These are phyloP conservation scores for Metschnikowia arizonensis DNA, from an alignment of 805 yeast species.

Conservation along the genomic window DNA sequence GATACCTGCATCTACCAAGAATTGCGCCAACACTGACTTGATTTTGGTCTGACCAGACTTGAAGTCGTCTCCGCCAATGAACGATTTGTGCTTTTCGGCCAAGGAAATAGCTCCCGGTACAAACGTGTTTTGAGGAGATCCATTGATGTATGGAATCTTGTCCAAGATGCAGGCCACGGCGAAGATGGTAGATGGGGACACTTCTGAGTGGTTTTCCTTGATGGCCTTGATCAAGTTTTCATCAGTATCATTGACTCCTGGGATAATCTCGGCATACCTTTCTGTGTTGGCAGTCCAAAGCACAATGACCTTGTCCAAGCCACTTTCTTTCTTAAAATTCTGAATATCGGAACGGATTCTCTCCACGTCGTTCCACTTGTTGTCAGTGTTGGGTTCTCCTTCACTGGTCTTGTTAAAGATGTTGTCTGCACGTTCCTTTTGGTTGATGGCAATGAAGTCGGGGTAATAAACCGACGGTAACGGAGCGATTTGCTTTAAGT, in stretches of 20 bases:
- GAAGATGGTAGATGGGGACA: slow-evolving; percentile 89
- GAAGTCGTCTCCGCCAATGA: slow-evolving; percentile 96
- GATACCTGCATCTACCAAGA: slow-evolving; percentile 94
- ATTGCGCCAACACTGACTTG: slow-evolving; percentile 95
- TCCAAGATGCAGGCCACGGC: slow-evolving; percentile 93
- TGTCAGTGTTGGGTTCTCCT: slow-evolving; percentile 49
- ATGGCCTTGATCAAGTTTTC: slow-evolving; percentile 72
- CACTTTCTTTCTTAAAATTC: slow-evolving; percentile 66
- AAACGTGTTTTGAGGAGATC: slow-evolving; percentile 96
- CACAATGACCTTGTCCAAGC: slow-evolving; percentile 81
- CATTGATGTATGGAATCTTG: slow-evolving; percentile 85
- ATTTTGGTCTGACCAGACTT: slow-evolving; percentile 95
- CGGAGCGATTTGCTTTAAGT: slow-evolving; percentile 62
- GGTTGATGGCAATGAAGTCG: slow-evolving; percentile 94
- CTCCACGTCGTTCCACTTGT: slow-evolving; percentile 89
- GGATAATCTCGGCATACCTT: slow-evolving; percentile 73
- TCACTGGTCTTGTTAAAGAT: slow-evolving; percentile 55
- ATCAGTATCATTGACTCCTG: slow-evolving; percentile 84
- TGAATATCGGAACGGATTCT: slow-evolving; percentile 78
- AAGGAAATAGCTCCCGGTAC: slow-evolving; percentile 92
- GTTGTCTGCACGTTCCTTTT: slow-evolving; percentile 87
- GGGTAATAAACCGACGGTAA: slow-evolving; percentile 89
- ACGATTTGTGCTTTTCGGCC: slow-evolving; percentile 70
- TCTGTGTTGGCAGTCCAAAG: slow-evolving; percentile 98
- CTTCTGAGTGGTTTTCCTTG: slow-evolving; percentile 74